phyloP scores from a whole-genome alignment of 768 basidiomycete species.

The Boletus huronensis region DNA sequence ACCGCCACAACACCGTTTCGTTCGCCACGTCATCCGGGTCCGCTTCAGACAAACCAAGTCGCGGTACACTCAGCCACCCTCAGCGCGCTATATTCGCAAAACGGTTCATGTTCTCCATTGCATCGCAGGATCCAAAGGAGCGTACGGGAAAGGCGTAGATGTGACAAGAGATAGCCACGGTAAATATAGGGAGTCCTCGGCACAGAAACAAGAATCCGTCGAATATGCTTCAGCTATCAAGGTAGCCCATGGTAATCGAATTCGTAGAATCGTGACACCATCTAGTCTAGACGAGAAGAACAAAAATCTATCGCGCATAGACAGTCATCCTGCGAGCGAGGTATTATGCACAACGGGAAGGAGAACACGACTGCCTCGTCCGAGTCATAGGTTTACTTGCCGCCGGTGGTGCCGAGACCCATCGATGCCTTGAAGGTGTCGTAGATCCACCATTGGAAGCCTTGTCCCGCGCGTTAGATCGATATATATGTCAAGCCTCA shows the following conservation, averaged over 20 bases:
- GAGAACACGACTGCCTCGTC: not conserved
- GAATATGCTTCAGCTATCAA: not conserved
- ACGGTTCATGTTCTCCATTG: not conserved
- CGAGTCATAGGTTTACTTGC: constrained; percentile 53
- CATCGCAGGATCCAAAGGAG: not conserved
- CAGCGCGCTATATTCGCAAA: not conserved
- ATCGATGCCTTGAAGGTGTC: constrained; percentile 80
- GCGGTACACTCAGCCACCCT: too few species aligned
- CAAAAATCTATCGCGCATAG: constrained; percentile 10
- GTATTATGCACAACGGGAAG: constrained; percentile 5
- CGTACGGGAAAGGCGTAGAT: not conserved
- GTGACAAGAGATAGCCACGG: not conserved
- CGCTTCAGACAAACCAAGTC: not conserved
- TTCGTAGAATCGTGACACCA: not conserved
- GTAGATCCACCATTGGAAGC: constrained; percentile 95
- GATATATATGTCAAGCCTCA: not conserved
- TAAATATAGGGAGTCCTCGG: not conserved
- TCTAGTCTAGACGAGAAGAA: constrained; percentile 14
- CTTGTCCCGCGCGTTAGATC: constrained; percentile 31
- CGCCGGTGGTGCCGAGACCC: constrained; percentile 86
- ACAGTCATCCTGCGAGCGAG: constrained; percentile 12
- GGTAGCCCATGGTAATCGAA: not conserved
- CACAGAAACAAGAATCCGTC: not conserved
- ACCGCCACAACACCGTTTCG: too few species aligned
- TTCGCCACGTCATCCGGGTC: not conserved